Percentiles rank a stretch among this genome's conserved stretches.
Evolutionary conservation across 441 rosid genomes (phyloP).

Genomic region (Melastoma candidum): DNA sequence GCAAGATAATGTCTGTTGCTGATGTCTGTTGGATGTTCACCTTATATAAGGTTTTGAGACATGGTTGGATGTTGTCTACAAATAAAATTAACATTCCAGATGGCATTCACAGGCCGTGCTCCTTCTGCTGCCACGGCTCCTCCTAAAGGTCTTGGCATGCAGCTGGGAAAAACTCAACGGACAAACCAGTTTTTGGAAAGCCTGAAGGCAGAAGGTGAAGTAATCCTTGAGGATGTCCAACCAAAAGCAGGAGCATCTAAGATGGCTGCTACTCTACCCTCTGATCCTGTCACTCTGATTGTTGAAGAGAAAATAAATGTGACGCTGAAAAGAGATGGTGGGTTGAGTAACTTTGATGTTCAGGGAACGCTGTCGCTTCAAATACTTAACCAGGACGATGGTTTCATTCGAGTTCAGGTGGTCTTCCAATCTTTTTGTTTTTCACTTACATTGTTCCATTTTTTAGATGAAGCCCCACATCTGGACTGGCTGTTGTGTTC

Average conservation of each 20-base stretch:
- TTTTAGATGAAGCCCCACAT: not conserved
- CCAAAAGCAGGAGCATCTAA: slow-evolving; percentile 51
- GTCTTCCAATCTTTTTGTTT: slow-evolving; percentile 4
- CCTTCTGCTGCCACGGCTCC: slow-evolving; percentile 86
- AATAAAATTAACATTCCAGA: too few relatives aligned
- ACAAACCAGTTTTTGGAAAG: slow-evolving; percentile 89
- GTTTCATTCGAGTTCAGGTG: slow-evolving; percentile 94
- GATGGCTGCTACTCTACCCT: slow-evolving; percentile 50
- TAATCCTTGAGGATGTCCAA: slow-evolving; percentile 82
- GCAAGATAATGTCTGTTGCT: not conserved
- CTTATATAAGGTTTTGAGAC: too few relatives aligned
- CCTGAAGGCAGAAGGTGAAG: slow-evolving; percentile 96
- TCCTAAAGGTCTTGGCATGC: slow-evolving; percentile 95
- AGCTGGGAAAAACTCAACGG: slow-evolving; percentile 85
- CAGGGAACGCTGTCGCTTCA: slow-evolving; percentile 96
- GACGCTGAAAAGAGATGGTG: slow-evolving; percentile 85
- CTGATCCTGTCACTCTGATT: slow-evolving; percentile 87
- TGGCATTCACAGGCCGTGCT: slow-evolving; percentile 43
- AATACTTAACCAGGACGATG: slow-evolving; percentile 93
- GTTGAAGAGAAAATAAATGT: slow-evolving; percentile 93
- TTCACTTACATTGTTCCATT: not conserved
- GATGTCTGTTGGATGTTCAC: too few relatives aligned
- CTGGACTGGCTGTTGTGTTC: too few relatives aligned
- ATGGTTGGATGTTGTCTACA: too few relatives aligned
- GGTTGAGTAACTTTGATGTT: slow-evolving; percentile 81